A percentile compares a stretch with the other conserved stretches of the same genome.
phyloP scores from a whole-genome alignment of 495 filamentous ascomycete species.

The Hyaloscypha hepaticicola region DNA sequence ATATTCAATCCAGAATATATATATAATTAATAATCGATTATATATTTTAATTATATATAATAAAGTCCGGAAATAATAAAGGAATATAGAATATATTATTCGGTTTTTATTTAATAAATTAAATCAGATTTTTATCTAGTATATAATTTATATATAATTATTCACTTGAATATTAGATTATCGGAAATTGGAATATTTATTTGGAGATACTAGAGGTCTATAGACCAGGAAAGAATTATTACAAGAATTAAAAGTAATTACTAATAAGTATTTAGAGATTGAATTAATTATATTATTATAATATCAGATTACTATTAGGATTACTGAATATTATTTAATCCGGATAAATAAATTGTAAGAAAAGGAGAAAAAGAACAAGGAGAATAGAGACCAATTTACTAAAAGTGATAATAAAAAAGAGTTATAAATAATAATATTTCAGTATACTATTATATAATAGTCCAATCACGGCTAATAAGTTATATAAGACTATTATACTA shows the following conservation, averaged over 20 bases:
- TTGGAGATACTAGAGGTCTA: constrained; percentile 1
- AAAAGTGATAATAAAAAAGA: background rate
- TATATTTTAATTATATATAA: background rate
- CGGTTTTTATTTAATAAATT: no score
- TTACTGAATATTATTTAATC: background rate
- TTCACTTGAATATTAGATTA: no score
- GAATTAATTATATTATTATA: background rate
- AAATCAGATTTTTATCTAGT: no score
- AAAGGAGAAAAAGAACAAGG: background rate
- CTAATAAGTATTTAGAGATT: background rate
- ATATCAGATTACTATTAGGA: background rate
- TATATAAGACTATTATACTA: no score
- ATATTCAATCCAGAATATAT: constrained; percentile 12
- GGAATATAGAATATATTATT: no score
- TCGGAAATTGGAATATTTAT: no score
- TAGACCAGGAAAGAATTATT: background rate
- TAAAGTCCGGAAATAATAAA: no score
- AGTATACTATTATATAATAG: background rate
- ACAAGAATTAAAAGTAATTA: background rate
- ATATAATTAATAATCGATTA: constrained; percentile 4
- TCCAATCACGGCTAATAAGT: no score
- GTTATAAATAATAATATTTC: background rate
- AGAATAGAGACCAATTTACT: background rate
- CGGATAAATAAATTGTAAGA: background rate
- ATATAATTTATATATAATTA: no score